phyloP scores from a whole-genome alignment of 805 yeast species.

The Ogataea polymorpha region DNA sequence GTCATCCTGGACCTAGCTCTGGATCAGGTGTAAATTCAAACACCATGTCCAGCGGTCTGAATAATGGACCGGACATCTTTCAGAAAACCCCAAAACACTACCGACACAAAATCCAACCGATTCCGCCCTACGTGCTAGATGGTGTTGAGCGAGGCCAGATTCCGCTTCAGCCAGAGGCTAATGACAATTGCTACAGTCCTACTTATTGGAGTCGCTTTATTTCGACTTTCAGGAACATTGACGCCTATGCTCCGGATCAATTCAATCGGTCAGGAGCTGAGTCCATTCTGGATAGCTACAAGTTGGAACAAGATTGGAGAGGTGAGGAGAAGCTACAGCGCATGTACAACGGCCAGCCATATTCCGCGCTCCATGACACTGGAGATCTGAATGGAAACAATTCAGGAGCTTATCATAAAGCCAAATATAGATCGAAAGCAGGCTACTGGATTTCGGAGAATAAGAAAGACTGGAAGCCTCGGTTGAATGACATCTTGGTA shows the following conservation, averaged over 20 bases:
- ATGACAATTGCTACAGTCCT: neutral
- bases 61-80: conserved; percentile 14
- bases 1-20: conserved; percentile 4
- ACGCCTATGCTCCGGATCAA: conserved; percentile 57
- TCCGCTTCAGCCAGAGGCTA: neutral
- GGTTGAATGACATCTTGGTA: conserved; percentile 54
- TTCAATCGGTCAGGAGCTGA: conserved; percentile 27
- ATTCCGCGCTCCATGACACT: conserved; percentile 10
- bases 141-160: conserved; percentile 26
- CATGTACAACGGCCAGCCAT: conserved; percentile 42
- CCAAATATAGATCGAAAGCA: conserved; percentile 51
- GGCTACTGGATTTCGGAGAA: conserved; percentile 66
- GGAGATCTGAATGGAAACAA: conserved; percentile 22
- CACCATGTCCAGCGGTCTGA: conserved; percentile 12
- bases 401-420: conserved; percentile 23
- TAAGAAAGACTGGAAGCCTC: conserved; percentile 62
- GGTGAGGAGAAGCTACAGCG: conserved; percentile 63
- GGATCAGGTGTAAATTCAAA: conserved; percentile 10
- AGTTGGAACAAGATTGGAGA: conserved; percentile 58
- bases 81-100: conserved; percentile 17
- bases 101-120: conserved; percentile 30
- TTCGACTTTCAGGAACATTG: conserved; percentile 5
- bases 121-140: conserved; percentile 68
- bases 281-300: conserved; percentile 18
- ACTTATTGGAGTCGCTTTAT: conserved; percentile 7